Conservation (phyloP, 768 basidiomycete species). For the Coprinopsis cinerea region DNA sequence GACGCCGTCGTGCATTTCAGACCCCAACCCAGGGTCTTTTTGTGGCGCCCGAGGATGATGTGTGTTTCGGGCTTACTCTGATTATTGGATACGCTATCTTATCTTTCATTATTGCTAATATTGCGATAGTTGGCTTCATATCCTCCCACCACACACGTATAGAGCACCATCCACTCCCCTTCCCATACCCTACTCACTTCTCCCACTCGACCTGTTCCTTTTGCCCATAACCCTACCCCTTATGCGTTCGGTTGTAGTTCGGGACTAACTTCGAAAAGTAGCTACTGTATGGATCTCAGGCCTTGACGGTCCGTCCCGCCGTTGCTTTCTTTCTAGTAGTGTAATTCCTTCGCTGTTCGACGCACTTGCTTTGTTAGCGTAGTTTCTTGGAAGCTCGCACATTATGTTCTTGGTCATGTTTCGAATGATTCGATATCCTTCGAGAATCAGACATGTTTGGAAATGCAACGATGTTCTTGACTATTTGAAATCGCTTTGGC, state of each 20-base stretch:
- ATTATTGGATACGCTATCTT: conserved; percentile 1
- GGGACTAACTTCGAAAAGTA: conserved; percentile 2
- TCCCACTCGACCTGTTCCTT: background rate
- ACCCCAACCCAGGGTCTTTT: background rate
- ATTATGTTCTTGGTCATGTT: too few species aligned
- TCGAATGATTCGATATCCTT: too few species aligned
- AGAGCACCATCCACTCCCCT: background rate
- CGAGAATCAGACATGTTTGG: too few species aligned
- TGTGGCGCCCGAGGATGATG: background rate
- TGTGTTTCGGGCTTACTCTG: background rate
- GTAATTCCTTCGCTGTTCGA: background rate
- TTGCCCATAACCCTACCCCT: conserved; percentile 3
- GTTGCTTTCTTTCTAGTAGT: background rate
- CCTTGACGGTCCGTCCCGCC: background rate
- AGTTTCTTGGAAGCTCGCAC: background rate
- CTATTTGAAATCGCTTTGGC: background rate
- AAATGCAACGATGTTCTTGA: too few species aligned
- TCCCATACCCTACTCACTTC: background rate
- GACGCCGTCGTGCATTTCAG: background rate
- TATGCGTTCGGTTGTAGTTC: conserved; percentile 4
- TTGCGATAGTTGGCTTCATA: background rate
- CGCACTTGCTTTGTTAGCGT: conserved; percentile 2
- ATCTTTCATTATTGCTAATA: conserved; percentile 3
- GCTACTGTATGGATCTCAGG: background rate
- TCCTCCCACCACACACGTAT: background rate